Evolutionary conservation across 2,329 filamentous ascomycete species (phyloP).

Genomic region (Talaromyces verruculosus): DNA sequence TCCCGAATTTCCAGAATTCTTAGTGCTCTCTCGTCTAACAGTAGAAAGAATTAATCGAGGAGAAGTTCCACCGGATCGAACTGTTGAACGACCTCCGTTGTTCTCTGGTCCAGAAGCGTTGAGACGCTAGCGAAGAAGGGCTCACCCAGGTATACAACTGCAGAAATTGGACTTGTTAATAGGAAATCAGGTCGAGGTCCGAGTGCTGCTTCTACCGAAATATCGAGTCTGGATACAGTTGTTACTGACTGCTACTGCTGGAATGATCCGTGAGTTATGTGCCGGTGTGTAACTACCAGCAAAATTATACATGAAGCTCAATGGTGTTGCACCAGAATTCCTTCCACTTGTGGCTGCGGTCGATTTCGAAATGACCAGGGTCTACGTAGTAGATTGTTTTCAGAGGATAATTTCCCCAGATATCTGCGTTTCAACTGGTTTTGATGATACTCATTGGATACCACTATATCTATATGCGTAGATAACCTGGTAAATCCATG

Average conservation of each 20-base stretch:
- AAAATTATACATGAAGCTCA: not conserved
- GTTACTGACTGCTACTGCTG: not conserved
- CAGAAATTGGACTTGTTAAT: not conserved
- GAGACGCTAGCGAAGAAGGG: not conserved
- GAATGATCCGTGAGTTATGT: not conserved
- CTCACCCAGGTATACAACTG: not conserved
- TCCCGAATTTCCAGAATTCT: not conserved
- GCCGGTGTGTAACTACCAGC: not conserved
- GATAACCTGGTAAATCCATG: not conserved
- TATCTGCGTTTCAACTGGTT: not conserved
- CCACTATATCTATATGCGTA: not conserved
- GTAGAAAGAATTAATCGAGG: too few relatives aligned
- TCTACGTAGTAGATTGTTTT: not conserved
- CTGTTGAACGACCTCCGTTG: not conserved
- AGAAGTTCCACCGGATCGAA: not conserved
- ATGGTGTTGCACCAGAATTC: not conserved
- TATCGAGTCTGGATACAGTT: not conserved
- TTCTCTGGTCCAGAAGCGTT: not conserved
- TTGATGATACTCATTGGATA: not conserved
- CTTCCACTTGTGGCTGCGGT: not conserved
- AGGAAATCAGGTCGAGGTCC: not conserved
- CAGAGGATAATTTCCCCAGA: not conserved
- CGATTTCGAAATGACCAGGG: not conserved
- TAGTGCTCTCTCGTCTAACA: not conserved
- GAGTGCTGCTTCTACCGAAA: not conserved